Evolutionary conservation across 495 filamentous ascomycete species (phyloP).

Genomic region (Apodospora peruviana): DNA sequence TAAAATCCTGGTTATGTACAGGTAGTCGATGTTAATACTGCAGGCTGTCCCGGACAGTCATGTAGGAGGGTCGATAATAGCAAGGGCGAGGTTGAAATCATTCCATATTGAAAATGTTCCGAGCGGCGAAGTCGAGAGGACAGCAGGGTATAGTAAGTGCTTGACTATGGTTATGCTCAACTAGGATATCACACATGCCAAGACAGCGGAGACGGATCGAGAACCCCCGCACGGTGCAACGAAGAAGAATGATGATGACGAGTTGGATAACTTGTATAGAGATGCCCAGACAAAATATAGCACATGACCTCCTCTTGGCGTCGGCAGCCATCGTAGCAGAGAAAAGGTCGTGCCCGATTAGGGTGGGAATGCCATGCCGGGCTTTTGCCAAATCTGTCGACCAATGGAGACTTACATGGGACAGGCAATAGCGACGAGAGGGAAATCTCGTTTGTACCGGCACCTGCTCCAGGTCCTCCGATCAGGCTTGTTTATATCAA

Average conservation of each 20-base stretch:
- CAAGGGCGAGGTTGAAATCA: too few species aligned
- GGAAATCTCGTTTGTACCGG: conserved; percentile 1
- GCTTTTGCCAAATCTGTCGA: conserved; percentile 3
- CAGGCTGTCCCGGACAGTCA: too few species aligned
- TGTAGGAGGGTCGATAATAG: too few species aligned
- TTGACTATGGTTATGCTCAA: too few species aligned
- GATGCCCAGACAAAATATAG: conserved; percentile 4
- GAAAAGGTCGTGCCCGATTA: background rate
- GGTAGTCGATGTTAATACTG: too few species aligned
- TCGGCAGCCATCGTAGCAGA: conserved; percentile 3
- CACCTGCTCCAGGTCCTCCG: background rate
- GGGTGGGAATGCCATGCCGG: conserved; percentile 4
- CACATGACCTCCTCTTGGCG: background rate
- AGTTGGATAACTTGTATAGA: conserved; percentile 5
- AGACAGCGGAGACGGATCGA: conserved; percentile 5
- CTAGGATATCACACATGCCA: background rate
- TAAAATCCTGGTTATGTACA: too few species aligned
- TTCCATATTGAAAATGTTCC: too few species aligned
- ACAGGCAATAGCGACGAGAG: background rate
- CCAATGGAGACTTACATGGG: conserved; percentile 1
- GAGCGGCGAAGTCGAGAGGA: too few species aligned
- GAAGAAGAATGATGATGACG: conserved; percentile 2
- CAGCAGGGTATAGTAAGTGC: too few species aligned
- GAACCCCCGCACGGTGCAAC: conserved; percentile 1
- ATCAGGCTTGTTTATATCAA: conserved; percentile 17